Base-by-base conservation (phyloP, 495 filamentous ascomycete genomes). In the Tetracladium marchalianum region DNA sequence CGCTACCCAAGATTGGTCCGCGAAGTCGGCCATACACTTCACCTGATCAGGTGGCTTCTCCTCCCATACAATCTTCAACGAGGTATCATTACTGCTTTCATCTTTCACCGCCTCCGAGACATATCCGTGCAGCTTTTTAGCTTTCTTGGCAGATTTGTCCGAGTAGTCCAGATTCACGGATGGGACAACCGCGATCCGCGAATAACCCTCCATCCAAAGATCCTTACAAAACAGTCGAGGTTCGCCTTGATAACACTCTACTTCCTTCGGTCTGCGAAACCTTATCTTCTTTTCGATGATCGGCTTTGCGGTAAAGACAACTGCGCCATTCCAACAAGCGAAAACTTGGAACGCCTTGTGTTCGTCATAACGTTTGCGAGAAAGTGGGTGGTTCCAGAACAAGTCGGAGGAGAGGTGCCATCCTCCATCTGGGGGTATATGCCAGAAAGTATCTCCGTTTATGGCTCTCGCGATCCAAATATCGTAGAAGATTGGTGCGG, bases 281-380 rank as follows among this genome's bases (percentile, higher is more conserved):
- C 48, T 47, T 24, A 66, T 46, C 18, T 49, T 55, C 1, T 52
- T 44, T 27, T 63, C 51, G 12, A 65, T 51, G 33, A 70, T 52
- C 0, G 66, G 57, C 24, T 53, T 60, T 0, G 57, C 60, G 9
- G 60, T 56, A 13, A 73, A 47, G 17, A 64, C 32, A 18, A 42
- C 41, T n/a, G 63, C 67, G 9, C 70, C 71, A 37, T 73, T 72
- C 72, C 72, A 74, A 53, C 72, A 75, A 0, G 68, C 65, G 36
- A 72, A 74, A 0, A 76, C 72, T 55, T 76, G 72, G 47, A 74
- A 69, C 0, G 72, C 69, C 19, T 51, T 51, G 6, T 47, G 41
- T 5, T 35, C 39, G 3, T 31, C 13, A 32, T 62, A 64, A 6
- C 63, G 52, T 6, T 34, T 38, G n/a, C 52, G 53, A 8, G 62